These are phyloP conservation scores for Diaporthe citri DNA, from an alignment of 2,329 filamentous ascomycete genomes.

Conservation along the genomic window DNA sequence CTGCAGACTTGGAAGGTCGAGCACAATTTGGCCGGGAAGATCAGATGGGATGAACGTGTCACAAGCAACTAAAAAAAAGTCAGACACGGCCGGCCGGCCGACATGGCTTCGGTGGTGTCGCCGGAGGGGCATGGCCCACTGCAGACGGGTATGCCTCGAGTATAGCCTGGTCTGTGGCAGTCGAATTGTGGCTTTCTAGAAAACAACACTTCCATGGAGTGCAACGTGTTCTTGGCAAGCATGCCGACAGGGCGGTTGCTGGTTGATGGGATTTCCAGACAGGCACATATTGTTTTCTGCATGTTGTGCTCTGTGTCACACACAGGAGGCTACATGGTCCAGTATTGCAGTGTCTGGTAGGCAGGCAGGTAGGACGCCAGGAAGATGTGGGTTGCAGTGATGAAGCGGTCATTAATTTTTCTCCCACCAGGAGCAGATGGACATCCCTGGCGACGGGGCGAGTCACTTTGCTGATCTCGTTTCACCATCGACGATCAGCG, in stretches of 20 bases:
- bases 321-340: background rate
- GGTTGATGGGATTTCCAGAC: constrained; percentile 6
- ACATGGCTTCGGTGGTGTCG: constrained; percentile 2
- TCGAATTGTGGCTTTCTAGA: constrained; percentile 6
- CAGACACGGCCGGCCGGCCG: constrained; percentile 12
- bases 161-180: background rate
- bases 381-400: constrained; percentile 16
- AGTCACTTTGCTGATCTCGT: constrained; percentile 40
- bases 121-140: constrained; percentile 11
- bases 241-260: background rate
- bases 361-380: background rate
- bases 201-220: background rate
- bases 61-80: constrained; percentile 14
- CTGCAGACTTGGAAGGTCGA: constrained; percentile 25
- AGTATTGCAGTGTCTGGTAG: background rate
- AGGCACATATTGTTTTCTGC: constrained; percentile 1
- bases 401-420: constrained; percentile 29
- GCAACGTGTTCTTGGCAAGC: constrained; percentile 24
- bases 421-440: constrained; percentile 24
- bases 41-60: constrained; percentile 18
- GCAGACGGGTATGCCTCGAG: constrained; percentile 6
- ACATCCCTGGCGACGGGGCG: constrained; percentile 33
- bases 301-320: constrained; percentile 16
- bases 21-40: constrained; percentile 22
- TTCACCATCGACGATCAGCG: constrained; percentile 41